Percentiles rank a stretch among this genome's conserved stretches.
These are phyloP conservation scores for Biscogniauxia marginata DNA, from an alignment of 2,329 filamentous ascomycete species.

Conservation along the genomic window DNA sequence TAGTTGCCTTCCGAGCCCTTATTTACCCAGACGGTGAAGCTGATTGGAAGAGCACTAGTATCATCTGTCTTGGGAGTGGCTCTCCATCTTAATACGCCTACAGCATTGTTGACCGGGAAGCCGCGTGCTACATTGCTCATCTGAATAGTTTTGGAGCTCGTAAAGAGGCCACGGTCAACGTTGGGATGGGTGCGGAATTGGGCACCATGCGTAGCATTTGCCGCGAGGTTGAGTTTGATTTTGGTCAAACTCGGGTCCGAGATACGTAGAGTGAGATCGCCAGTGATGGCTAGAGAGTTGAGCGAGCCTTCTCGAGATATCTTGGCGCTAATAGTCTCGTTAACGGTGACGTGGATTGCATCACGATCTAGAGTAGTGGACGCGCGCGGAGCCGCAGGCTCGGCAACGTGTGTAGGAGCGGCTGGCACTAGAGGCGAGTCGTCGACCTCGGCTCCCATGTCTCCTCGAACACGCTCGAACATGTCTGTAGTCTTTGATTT, in stretches of 20 bases:
- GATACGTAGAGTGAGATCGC: conserved; percentile 88
- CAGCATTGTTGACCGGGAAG: conserved; percentile 92
- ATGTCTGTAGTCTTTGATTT: conserved; percentile 98
- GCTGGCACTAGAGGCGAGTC: conserved; percentile 67
- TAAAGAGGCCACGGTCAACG: conserved; percentile 87
- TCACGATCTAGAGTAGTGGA: conserved; percentile 75
- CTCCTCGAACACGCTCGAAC: conserved; percentile 91
- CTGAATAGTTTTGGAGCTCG: conserved; percentile 78
- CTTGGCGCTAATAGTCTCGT: conserved; percentile 86
- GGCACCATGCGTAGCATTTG: conserved; percentile 75
- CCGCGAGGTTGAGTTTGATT: conserved; percentile 78
- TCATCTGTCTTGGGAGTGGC: conserved; percentile 80
- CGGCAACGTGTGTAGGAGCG: conserved; percentile 48
- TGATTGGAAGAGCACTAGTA: conserved; percentile 79
- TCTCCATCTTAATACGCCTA: conserved; percentile 92
- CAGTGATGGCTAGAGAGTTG: conserved; percentile 84
- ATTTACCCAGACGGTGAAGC: conserved; percentile 97
- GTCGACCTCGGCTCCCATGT: conserved; percentile 84
- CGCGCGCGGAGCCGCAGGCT: conserved; percentile 54
- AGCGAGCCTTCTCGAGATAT: conserved; percentile 84
- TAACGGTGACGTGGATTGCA: conserved; percentile 82
- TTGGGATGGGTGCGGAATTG: conserved; percentile 97
- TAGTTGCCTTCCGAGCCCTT: conserved; percentile 77
- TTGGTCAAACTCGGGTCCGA: conserved; percentile 86
- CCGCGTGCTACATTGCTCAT: conserved; percentile 84